A percentile compares a stretch with the other conserved stretches of the same genome.
Conservation (phyloP, 148 eudicot species). For the Oxyria digyna region DNA sequence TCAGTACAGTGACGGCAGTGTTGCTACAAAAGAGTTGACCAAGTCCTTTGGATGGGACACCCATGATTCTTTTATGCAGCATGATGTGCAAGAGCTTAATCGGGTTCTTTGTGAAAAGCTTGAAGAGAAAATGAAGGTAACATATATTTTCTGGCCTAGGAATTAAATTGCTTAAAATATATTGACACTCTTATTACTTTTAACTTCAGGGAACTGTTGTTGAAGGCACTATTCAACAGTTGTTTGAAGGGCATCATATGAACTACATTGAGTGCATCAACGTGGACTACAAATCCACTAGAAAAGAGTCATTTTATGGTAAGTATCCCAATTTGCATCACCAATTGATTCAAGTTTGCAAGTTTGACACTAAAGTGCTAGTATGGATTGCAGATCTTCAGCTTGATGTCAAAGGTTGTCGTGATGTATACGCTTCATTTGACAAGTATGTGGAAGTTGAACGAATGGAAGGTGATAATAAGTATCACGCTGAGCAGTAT, state of each 20-base stretch:
- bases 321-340: neutral
- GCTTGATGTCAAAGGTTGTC: slow-evolving; percentile 95
- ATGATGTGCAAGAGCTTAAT: slow-evolving; percentile 95
- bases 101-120: slow-evolving; percentile 93
- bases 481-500: slow-evolving; percentile 75
- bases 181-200: slow-evolving; percentile 10
- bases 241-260: slow-evolving; percentile 98
- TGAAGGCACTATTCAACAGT: slow-evolving; percentile 84
- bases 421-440: slow-evolving; percentile 90
- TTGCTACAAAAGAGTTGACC: slow-evolving; percentile 88
- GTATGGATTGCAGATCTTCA: slow-evolving; percentile 56
- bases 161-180: neutral
- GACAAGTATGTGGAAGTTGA: slow-evolving; percentile 98
- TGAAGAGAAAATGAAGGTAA: slow-evolving; percentile 95
- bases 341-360: neutral
- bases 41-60: slow-evolving; percentile 98
- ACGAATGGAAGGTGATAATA: slow-evolving; percentile 83
- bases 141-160: neutral
- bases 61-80: slow-evolving; percentile 93
- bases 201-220: slow-evolving; percentile 72
- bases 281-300: slow-evolving; percentile 86
- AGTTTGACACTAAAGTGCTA: slow-evolving; percentile 1
- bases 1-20: slow-evolving; percentile 82
- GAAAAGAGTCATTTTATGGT: slow-evolving; percentile 95
- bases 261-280: slow-evolving; percentile 89